These are phyloP conservation scores for Eimeria necatrix DNA, from an alignment of 169 alveolate genomes.

Conservation along the genomic window DNA sequence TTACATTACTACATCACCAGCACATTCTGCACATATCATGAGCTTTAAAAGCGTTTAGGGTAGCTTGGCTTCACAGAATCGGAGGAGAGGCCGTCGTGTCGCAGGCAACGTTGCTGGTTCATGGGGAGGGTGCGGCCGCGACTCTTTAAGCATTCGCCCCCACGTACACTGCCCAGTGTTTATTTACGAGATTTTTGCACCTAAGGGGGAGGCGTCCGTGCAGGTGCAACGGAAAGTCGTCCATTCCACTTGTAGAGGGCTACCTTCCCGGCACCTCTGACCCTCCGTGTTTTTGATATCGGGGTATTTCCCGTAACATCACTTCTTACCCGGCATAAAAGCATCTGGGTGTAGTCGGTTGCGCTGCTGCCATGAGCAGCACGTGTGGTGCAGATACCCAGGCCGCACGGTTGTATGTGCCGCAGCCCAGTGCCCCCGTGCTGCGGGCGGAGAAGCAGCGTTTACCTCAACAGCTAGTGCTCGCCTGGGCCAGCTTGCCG, in stretches of 20 bases:
- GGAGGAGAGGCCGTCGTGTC: conserved; percentile 5
- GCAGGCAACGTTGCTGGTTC: neutral
- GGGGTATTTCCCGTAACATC: neutral
- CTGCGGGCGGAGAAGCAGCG: conserved; percentile 35
- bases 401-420: conserved; percentile 70
- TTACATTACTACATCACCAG: conserved; percentile 24
- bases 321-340: neutral
- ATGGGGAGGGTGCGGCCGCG: conserved; percentile 41
- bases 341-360: neutral
- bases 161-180: neutral
- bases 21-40: neutral
- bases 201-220: conserved; percentile 24
- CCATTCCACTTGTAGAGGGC: neutral
- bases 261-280: conserved; percentile 22
- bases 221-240: conserved; percentile 2
- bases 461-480: conserved; percentile 14
- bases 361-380: conserved; percentile 75
- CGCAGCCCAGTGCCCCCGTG: conserved; percentile 54
- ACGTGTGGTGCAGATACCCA: neutral
- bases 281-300: neutral
- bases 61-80: conserved; percentile 11
- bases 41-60: conserved; percentile 25
- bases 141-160: conserved; percentile 18
- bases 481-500: conserved; percentile 26
- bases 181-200: conserved; percentile 25